phyloP scores from a whole-genome alignment of 163 green algal species.

The Trebouxiophyceae sp. region DNA sequence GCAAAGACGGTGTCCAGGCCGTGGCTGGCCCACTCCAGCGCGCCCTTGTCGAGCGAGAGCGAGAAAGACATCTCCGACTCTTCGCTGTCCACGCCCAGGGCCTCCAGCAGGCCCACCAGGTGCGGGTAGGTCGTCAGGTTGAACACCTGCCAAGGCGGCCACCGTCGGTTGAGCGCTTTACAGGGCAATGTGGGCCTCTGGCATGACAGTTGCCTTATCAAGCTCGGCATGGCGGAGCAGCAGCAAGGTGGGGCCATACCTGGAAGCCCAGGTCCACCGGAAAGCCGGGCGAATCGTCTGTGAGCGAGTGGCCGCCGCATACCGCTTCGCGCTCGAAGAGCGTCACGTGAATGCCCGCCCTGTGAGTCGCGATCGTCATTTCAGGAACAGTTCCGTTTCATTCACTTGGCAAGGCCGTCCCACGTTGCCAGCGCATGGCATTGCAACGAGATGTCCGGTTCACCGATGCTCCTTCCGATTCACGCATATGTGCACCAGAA shows the following conservation, averaged over 20 bases:
- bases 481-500: neutral
- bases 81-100: conserved; percentile 78
- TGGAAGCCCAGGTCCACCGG: conserved; percentile 93
- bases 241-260: too few species aligned
- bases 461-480: neutral
- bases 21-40: conserved; percentile 84
- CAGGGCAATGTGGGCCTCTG: too few species aligned
- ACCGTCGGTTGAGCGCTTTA: too few species aligned
- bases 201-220: too few species aligned
- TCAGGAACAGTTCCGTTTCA: neutral
- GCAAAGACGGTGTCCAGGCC: conserved; percentile 77
- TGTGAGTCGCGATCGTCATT: conserved; percentile 19
- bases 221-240: too few species aligned
- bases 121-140: conserved; percentile 96
- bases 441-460: neutral
- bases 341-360: conserved; percentile 62
- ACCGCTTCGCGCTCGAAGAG: conserved; percentile 78
- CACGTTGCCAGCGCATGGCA: neutral
- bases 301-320: conserved; percentile 86
- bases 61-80: conserved; percentile 90
- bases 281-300: conserved; percentile 48
- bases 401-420: neutral
- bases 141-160: conserved; percentile 70
- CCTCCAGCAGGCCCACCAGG: conserved; percentile 83
- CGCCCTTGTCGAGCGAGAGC: conserved; percentile 65